phyloP scores from a whole-genome alignment of 2,329 filamentous ascomycete species.

The Fusarium xylarioides region DNA sequence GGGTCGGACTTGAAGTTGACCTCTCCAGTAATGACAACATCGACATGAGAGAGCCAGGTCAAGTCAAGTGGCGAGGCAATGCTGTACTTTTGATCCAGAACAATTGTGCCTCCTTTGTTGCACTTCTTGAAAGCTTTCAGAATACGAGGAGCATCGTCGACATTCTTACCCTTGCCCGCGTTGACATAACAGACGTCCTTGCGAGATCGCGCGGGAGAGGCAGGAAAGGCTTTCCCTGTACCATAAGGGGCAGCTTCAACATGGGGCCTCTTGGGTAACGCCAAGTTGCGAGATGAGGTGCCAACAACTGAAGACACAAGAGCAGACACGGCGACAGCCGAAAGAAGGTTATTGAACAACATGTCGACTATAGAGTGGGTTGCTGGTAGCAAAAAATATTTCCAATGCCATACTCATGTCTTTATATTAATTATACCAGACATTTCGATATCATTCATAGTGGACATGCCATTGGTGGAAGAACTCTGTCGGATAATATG shows the following conservation, averaged over 20 bases:
- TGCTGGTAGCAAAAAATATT: background rate
- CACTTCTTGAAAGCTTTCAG: conserved; percentile 51
- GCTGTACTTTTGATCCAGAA: conserved; percentile 67
- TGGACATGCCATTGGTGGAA: background rate
- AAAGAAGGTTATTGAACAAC: conserved; percentile 21
- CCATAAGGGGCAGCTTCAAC: conserved; percentile 31
- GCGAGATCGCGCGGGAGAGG: conserved; percentile 18
- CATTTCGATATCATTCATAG: background rate
- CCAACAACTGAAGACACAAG: conserved; percentile 20
- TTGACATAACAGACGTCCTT: conserved; percentile 36
- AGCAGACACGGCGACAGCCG: conserved; percentile 10
- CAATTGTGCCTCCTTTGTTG: conserved; percentile 70
- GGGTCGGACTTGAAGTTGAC: conserved; percentile 73
- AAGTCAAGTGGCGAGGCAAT: conserved; percentile 72
- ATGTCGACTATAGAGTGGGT: background rate
- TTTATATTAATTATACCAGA: background rate
- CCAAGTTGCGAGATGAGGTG: background rate
- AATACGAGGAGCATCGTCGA: conserved; percentile 32
- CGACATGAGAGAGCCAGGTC: conserved; percentile 70
- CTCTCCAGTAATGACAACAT: conserved; percentile 65
- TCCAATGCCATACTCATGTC: background rate
- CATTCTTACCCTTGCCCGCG: conserved; percentile 9
- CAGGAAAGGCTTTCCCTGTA: conserved; percentile 25
- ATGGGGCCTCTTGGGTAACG: conserved; percentile 30
- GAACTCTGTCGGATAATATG: background rate